Evolutionary conservation across 1,284 basidiomycete genomes (phyloP).

Genomic region (Marasmius fiardii): DNA sequence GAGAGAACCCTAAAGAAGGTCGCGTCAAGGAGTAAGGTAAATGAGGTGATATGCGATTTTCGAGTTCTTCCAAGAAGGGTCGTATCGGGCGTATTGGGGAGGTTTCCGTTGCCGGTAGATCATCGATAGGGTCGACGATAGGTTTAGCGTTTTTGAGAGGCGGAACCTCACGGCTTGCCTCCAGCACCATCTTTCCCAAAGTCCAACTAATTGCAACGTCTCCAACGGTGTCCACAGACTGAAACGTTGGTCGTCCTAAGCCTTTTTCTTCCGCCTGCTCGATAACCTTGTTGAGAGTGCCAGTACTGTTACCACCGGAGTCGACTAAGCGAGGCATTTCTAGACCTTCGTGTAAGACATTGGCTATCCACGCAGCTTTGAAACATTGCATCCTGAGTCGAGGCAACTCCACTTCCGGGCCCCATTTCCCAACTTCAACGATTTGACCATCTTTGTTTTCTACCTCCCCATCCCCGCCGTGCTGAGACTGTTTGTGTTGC

Average conservation of each 20-base stretch:
- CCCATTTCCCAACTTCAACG: conserved; percentile 66
- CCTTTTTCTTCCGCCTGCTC: conserved; percentile 79
- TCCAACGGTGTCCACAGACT: conserved; percentile 88
- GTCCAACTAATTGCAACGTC: conserved; percentile 98
- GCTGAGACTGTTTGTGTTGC: conserved; percentile 59
- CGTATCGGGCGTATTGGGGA: conserved; percentile 59
- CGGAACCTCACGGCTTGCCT: conserved; percentile 85
- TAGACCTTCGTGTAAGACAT: conserved; percentile 95
- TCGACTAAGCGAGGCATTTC: conserved; percentile 93
- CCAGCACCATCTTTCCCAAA: conserved; percentile 96
- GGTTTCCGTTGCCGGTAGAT: conserved; percentile 44
- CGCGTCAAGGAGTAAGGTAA: conserved; percentile 58
- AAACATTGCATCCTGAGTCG: conserved; percentile 98
- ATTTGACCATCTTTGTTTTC: conserved; percentile 50
- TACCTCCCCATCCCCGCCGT: conserved; percentile 61
- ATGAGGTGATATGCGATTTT: conserved; percentile 59
- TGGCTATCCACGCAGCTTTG: conserved; percentile 98
- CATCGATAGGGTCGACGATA: conserved; percentile 66
- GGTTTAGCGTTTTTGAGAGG: conserved; percentile 47
- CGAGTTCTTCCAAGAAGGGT: conserved; percentile 56
- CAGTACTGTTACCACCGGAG: conserved; percentile 67
- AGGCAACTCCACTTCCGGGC: conserved; percentile 72
- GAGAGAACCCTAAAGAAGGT: conserved; percentile 67
- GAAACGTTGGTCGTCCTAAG: conserved; percentile 77
- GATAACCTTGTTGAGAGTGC: conserved; percentile 63